phyloP scores from a whole-genome alignment of 805 yeast genomes.

The Kazachstania africana region DNA sequence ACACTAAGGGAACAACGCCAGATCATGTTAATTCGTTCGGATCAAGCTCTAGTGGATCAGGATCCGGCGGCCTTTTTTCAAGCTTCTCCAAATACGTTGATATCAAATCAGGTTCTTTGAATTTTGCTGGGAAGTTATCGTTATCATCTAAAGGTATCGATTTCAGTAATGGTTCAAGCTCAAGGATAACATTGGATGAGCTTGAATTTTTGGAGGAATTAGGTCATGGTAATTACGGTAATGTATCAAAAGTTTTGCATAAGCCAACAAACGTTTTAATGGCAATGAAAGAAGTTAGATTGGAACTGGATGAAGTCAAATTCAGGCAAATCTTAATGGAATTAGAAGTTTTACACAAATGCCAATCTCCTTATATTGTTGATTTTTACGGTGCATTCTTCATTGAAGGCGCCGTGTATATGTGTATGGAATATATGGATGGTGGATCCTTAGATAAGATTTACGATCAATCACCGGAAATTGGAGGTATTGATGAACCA shows the following conservation, averaged over 20 bases:
- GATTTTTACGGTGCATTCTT: constrained; percentile 97
- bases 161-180: constrained; percentile 78
- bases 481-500: constrained; percentile 63
- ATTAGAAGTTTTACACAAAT: constrained; percentile 82
- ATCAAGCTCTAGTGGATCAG: constrained; percentile 14
- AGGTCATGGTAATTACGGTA: constrained; percentile 94
- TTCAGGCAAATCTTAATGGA: constrained; percentile 94
- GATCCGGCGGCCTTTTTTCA: constrained; percentile 53
- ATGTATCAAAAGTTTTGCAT: constrained; percentile 85
- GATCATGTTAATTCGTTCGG: constrained; percentile 5
- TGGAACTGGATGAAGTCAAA: constrained; percentile 88
- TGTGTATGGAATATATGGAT: constrained; percentile 97
- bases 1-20: constrained; percentile 21
- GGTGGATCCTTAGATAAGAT: constrained; percentile 88
- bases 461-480: constrained; percentile 39
- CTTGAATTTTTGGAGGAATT: constrained; percentile 72
- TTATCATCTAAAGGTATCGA: constrained; percentile 86
- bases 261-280: constrained; percentile 83
- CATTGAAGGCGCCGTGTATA: constrained; percentile 94
- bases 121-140: constrained; percentile 88
- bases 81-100: constrained; percentile 82
- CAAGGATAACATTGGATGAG: constrained; percentile 78
- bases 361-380: constrained; percentile 82
- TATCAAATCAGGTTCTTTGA: constrained; percentile 81
- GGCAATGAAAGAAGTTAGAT: constrained; percentile 96